phyloP scores from a whole-genome alignment of 1,139 yeast genomes.

The Sugiyamaella xylanicola region DNA sequence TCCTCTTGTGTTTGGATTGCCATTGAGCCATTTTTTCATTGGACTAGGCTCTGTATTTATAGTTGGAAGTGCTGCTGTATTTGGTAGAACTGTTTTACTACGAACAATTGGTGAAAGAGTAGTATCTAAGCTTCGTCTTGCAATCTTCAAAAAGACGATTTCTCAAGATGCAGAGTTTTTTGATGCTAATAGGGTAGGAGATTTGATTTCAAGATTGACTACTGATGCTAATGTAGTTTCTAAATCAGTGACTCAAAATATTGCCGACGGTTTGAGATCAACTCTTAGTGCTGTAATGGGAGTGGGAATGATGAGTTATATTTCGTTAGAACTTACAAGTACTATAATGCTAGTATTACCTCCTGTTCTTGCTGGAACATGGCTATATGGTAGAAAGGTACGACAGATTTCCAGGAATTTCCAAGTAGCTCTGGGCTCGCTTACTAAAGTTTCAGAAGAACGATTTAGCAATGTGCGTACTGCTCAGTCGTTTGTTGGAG shows the following conservation, averaged over 20 bases:
- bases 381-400: slow-evolving; percentile 76
- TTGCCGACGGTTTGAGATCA: slow-evolving; percentile 88
- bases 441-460: slow-evolving; percentile 91
- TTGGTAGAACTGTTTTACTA: slow-evolving; percentile 73
- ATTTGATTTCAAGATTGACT: slow-evolving; percentile 81
- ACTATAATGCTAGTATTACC: slow-evolving; percentile 80
- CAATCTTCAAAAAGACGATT: slow-evolving; percentile 72
- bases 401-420: slow-evolving; percentile 72
- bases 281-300: slow-evolving; percentile 79
- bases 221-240: slow-evolving; percentile 91
- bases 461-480: slow-evolving; percentile 84
- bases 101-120: slow-evolving; percentile 82
- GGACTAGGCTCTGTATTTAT: slow-evolving; percentile 58
- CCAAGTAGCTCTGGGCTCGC: slow-evolving; percentile 82
- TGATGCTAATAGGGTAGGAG: slow-evolving; percentile 92
- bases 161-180: slow-evolving; percentile 91
- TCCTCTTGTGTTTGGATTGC: slow-evolving; percentile 49
- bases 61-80: slow-evolving; percentile 75
- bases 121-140: slow-evolving; percentile 78
- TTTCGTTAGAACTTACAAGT: slow-evolving; percentile 77
- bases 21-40: slow-evolving; percentile 52
- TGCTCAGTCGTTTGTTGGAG: slow-evolving; percentile 88
- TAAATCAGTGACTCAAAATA: slow-evolving; percentile 81
- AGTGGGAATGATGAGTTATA: slow-evolving; percentile 81
- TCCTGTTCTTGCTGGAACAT: slow-evolving; percentile 73